Evolutionary conservation across 768 basidiomycete genomes (phyloP).

Genomic region (Boletus sensibilis): DNA sequence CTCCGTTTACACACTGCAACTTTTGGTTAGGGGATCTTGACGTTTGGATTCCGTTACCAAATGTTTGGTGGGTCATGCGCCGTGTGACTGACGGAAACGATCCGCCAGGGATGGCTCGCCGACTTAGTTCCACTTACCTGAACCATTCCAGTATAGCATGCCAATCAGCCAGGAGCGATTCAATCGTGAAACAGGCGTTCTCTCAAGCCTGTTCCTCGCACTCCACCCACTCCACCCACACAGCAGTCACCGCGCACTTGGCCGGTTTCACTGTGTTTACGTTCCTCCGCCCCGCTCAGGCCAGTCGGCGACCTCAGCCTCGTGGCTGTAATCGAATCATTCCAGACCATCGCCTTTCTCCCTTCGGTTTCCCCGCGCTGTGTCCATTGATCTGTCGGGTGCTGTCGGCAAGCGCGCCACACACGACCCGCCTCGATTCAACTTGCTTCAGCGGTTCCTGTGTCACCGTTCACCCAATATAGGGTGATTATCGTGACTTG

Average conservation of each 20-base stretch:
- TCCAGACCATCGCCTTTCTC: neutral
- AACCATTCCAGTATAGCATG: constrained; percentile 4
- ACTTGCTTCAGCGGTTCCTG: neutral
- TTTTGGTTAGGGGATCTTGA: neutral
- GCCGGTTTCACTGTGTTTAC: constrained; percentile 7
- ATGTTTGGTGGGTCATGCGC: constrained; percentile 3
- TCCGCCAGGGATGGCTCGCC: constrained; percentile 13
- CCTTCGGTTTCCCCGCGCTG: constrained; percentile 4
- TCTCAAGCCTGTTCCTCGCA: neutral
- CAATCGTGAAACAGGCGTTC: neutral
- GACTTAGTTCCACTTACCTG: constrained; percentile 4
- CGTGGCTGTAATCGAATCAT: constrained; percentile 8
- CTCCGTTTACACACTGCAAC: neutral
- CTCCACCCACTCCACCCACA: constrained; percentile 3
- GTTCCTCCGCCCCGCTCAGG: constrained; percentile 1
- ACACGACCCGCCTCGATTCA: neutral
- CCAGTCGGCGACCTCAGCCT: constrained; percentile 12
- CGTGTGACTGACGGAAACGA: constrained; percentile 3
- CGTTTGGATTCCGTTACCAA: constrained; percentile 1
- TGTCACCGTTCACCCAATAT: neutral
- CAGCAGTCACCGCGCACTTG: neutral
- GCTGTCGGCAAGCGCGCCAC: constrained; percentile 7
- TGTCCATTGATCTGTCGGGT: constrained; percentile 6
- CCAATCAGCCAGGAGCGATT: constrained; percentile 8
- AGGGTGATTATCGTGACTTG: neutral